Conservation (phyloP, 2,329 filamentous ascomycete genomes). For the Alternaria sp. region DNA sequence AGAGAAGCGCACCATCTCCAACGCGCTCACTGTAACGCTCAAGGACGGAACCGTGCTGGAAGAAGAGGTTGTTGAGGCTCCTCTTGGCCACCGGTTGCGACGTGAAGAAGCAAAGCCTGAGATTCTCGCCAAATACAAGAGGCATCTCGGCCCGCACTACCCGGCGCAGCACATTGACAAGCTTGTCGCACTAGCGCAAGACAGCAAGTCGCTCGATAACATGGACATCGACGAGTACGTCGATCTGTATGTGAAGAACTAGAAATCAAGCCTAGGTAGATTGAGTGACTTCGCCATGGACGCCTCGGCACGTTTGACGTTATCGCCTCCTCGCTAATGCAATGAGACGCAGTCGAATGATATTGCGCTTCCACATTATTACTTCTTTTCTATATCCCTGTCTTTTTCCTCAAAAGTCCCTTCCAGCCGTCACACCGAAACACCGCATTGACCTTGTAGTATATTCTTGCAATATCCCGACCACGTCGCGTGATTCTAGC, state of each 20-base stretch:
- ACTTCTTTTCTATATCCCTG: conserved; percentile 23
- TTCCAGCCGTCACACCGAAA: conserved; percentile 13
- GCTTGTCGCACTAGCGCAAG: conserved; percentile 80
- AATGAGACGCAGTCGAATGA: conserved; percentile 16
- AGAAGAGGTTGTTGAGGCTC: conserved; percentile 92
- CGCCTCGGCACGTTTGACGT: conserved; percentile 20
- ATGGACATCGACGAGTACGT: conserved; percentile 93
- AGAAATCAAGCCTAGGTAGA: conserved; percentile 35
- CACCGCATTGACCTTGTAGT: conserved; percentile 19
- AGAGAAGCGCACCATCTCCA: conserved; percentile 91
- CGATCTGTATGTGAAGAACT: conserved; percentile 76
- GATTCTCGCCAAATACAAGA: conserved; percentile 94
- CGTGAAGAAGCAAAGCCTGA: conserved; percentile 98
- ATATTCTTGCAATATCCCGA: conserved; percentile 22
- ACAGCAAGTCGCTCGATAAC: conserved; percentile 76
- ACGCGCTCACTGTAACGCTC: conserved; percentile 91
- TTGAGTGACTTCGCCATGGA: conserved; percentile 25
- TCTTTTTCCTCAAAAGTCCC: conserved; percentile 14
- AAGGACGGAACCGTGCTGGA: conserved; percentile 92
- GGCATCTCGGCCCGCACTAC: conserved; percentile 87
- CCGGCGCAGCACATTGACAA: conserved; percentile 78
- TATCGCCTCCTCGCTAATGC: conserved; percentile 27
- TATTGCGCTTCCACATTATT: conserved; percentile 16
- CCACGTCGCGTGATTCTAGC: conserved; percentile 19
- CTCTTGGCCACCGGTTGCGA: conserved; percentile 87